Percentiles rank a stretch among this genome's conserved stretches.
Evolutionary conservation across 208 protist species (phyloP).

Genomic region (Leishmania braziliensis): DNA sequence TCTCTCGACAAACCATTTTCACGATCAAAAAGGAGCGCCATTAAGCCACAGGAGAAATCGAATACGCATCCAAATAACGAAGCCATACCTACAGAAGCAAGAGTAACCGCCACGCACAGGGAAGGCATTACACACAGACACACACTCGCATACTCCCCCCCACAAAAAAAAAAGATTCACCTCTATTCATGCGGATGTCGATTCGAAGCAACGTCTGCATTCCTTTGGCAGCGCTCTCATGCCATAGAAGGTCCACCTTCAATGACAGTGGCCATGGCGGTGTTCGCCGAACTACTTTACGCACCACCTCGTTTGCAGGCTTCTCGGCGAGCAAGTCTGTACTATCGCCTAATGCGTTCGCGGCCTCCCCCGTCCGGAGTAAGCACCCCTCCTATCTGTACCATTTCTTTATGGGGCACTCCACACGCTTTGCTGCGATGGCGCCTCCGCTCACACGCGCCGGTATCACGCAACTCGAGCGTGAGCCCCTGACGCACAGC

Average conservation of each 20-base stretch:
- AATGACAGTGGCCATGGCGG: not conserved
- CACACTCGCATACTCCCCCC: not conserved
- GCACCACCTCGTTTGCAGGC: not conserved
- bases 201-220: not conserved
- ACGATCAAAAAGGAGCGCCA: not conserved
- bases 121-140: not conserved
- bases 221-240: not conserved
- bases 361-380: not conserved
- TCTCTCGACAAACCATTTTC: not conserved
- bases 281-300: not conserved
- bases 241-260: not conserved
- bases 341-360: not conserved
- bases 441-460: conserved; percentile 18
- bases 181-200: not conserved
- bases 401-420: conserved; percentile 66
- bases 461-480: conserved; percentile 54
- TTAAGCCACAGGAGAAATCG: not conserved
- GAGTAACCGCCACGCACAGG: not conserved
- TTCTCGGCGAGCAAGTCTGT: not conserved
- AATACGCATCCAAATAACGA: too few relatives aligned
- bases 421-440: conserved; percentile 52
- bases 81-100: not conserved
- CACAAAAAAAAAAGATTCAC: not conserved
- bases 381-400: conserved; percentile 38
- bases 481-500: conserved; percentile 58